These are phyloP conservation scores for Ascochyta lentis DNA, from an alignment of 2,329 filamentous ascomycete genomes.

Conservation along the genomic window DNA sequence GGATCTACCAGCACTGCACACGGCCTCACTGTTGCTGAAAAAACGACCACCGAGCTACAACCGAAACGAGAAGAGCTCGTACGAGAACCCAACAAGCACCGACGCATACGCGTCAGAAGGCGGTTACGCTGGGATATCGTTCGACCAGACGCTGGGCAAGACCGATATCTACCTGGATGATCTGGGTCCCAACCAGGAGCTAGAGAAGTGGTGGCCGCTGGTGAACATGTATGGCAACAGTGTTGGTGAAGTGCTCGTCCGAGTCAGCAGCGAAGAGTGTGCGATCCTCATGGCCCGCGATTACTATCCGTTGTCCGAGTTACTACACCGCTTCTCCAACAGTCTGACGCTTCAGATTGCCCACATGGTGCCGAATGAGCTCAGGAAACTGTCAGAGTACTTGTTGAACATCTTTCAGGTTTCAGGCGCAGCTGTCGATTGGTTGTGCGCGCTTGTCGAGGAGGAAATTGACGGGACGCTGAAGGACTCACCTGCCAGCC, in stretches of 20 bases:
- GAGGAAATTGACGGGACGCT: slow-evolving; percentile 95
- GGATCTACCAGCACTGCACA: slow-evolving; percentile 74
- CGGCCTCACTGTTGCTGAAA: slow-evolving; percentile 75
- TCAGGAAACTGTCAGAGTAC: slow-evolving; percentile 82
- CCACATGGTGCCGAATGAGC: slow-evolving; percentile 75
- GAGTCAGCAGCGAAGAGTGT: slow-evolving; percentile 83
- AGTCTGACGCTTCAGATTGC: slow-evolving; percentile 86
- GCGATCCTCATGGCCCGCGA: slow-evolving; percentile 86
- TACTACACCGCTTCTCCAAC: slow-evolving; percentile 84
- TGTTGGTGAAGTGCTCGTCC: slow-evolving; percentile 85
- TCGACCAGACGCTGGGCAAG: slow-evolving; percentile 65
- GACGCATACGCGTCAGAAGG: slow-evolving; percentile 47
- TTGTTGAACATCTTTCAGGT: slow-evolving; percentile 96
- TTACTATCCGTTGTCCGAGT: slow-evolving; percentile 80
- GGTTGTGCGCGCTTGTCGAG: slow-evolving; percentile 91
- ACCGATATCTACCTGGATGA: slow-evolving; percentile 86
- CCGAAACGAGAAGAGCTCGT: slow-evolving; percentile 43
- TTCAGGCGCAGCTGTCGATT: slow-evolving; percentile 81
- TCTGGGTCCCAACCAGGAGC: slow-evolving; percentile 75
- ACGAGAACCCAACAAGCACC: slow-evolving; percentile 42
- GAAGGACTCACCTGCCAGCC: slow-evolving; percentile 75
- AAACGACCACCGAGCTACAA: slow-evolving; percentile 57
- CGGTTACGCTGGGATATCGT: slow-evolving; percentile 55
- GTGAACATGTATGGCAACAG: slow-evolving; percentile 76
- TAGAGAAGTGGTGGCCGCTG: slow-evolving; percentile 86